Base-by-base conservation (phyloP, 2,329 filamentous ascomycete genomes). In the Exophiala mesophila region DNA sequence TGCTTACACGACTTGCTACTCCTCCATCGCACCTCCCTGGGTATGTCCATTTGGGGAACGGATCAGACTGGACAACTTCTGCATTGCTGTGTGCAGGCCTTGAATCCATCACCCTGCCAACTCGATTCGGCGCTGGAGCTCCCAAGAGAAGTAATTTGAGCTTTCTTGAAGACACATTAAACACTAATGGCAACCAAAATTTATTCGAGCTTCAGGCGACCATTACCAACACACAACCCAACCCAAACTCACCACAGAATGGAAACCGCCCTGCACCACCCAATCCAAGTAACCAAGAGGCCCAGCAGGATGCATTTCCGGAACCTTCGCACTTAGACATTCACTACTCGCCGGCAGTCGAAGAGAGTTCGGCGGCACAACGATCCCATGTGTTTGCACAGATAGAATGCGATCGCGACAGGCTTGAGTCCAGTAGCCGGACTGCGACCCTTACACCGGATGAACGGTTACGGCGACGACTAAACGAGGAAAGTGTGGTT, bases 31-130 rank as follows among this genome's bases (percentile, higher is more conserved):
- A 62, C 24, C 53, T 83, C 18, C 80, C 83, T 1, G 53, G 61
- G 2, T 79, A 78, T 49, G 61, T 89, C 4, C 64, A 64, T 2
- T 52, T 92, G 10, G 77, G 89, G 55, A 53, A 63, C 7, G 63
- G 67, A 5, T 92, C 85, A 0, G 68, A 73, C 42, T 98, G 92
- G 92, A 81, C 94, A 55, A 77, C 78, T 3, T 83, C 87, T 9
- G 89, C 84, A 2, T 66, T 96, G 10, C 74, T 94, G 48, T 78
- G 80, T 10, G 73, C 85, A 1, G 85, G 84, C 1, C 61, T 95
- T 9, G 92, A 97, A 62, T 87, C 80, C 17, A 77, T 83, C 23
- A 86, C 83, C 1, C 66, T 97, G 10, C 85, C 86, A 5, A 82
- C 86, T 1, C 77, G 90, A 3, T 65, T 95, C 20, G 74, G 72